Base-by-base conservation (phyloP, 2,329 filamentous ascomycete genomes). In the Cercospora zeina region DNA sequence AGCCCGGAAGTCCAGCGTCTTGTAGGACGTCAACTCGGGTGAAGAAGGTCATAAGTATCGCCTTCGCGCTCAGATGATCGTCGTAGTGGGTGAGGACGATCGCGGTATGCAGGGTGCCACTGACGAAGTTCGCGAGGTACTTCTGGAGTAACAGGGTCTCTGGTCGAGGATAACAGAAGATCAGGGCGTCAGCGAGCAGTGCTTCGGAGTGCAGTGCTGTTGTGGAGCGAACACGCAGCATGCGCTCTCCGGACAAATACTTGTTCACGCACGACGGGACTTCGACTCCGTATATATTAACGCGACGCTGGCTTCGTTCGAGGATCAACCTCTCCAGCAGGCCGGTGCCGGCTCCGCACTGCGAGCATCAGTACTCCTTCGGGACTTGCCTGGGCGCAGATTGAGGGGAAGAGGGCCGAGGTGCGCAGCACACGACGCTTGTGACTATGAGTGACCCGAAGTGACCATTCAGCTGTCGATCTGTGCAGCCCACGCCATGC, bases 131-230 rank as follows among this genome's bases (percentile, higher is more conserved):
- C 3, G 76, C 67, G 30, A 84, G 47, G 63, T 85, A 84, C 59
- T 74, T 74, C 2, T 64, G 65, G 11, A 84, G 65, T 10, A 85
- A 69, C 3, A 70, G 75, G 3, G 79, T 75, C n/a, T 79, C 73
- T 33, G n/a, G 47, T 13, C 81, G 77, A 0, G 82, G 82, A 66
- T 84, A 85, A 27, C 83, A 79, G 71, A 85, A 84, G 62, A 84
- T 71, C 78, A 82, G 79, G n/a, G 73, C 74, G 0, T 67, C 62
- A 8, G 80, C 80, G n/a, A 77, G 65, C 4, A 71, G 63, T 2
- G 80, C 80, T 10, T 78, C 71, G 1, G 75, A 59, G 57, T 77
- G 76, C 8, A 82, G 66, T 33, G 76, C 77, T 68, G 78, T 78
- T 0, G 80, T 78, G 1, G 79, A 79, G 7, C 71, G 61, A 5